Evolutionary conservation across 306 rosid genomes (phyloP).

Genomic region (Hippophae rhamnoides): DNA sequence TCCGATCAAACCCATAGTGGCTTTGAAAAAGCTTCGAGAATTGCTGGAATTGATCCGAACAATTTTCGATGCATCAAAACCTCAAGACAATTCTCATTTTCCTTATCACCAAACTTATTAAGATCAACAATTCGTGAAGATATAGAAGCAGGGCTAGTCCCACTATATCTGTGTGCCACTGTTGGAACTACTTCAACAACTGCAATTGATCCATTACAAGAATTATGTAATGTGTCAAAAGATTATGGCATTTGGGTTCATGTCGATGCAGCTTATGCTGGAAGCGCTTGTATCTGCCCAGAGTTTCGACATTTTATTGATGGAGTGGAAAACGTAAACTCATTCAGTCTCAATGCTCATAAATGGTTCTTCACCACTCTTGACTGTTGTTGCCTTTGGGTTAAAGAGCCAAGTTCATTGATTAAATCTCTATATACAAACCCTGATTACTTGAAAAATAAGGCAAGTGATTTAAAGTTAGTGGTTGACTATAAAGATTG

Average conservation of each 20-base stretch:
- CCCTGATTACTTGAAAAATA: constrained; percentile 20
- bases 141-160: constrained; percentile 17
- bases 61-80: constrained; percentile 23
- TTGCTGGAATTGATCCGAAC: constrained; percentile 19
- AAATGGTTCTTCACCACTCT: constrained; percentile 31
- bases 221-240: constrained; percentile 20
- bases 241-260: constrained; percentile 37
- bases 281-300: constrained; percentile 19
- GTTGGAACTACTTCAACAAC: constrained; percentile 35
- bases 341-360: constrained; percentile 35
- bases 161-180: constrained; percentile 23
- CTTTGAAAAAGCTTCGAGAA: constrained; percentile 22
- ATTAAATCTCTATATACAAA: constrained; percentile 10
- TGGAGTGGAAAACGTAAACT: constrained; percentile 22
- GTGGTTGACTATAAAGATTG: constrained; percentile 20
- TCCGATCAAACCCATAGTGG: constrained; percentile 38
- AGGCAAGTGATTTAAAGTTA: constrained; percentile 10
- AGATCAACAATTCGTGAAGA: constrained; percentile 6
- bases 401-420: background rate
- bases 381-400: constrained; percentile 14
- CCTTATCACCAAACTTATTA: constrained; percentile 15
- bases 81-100: constrained; percentile 7
- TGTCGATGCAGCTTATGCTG: constrained; percentile 28
- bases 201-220: constrained; percentile 25
- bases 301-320: constrained; percentile 32